A percentile compares a stretch with the other conserved stretches of the same genome.
Conservation (phyloP, 2,329 filamentous ascomycete species). For the Achaetomium macrosporum region DNA sequence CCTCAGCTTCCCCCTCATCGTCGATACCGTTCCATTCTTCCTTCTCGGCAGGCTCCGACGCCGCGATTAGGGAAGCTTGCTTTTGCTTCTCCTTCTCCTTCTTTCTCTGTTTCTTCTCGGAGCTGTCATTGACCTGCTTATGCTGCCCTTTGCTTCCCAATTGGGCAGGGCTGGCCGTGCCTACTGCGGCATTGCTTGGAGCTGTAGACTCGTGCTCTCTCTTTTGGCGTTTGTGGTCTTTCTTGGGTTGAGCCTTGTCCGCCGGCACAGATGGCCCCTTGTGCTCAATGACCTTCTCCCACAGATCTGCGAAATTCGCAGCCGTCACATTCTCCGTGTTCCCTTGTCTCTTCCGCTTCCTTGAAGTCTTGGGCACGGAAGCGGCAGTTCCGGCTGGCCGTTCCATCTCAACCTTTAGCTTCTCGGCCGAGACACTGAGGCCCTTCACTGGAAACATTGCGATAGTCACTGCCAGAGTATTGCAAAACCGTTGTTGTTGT, state of each 20-base stretch:
- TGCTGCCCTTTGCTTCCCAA: conserved; percentile 2
- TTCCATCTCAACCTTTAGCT: conserved; percentile 62
- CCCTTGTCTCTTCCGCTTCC: conserved; percentile 51
- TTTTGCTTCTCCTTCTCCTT: conserved; percentile 29
- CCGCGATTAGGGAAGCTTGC: neutral
- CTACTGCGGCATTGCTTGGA: neutral
- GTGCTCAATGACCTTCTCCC: conserved; percentile 70
- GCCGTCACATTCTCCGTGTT: conserved; percentile 49
- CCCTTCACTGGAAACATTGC: conserved; percentile 89
- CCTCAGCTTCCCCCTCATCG: conserved; percentile 17
- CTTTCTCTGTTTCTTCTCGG: conserved; percentile 27
- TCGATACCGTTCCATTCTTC: conserved; percentile 24
- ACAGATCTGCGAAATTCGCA: conserved; percentile 70
- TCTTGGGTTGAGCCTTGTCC: conserved; percentile 15
- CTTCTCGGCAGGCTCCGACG: conserved; percentile 1
- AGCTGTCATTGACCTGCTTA: conserved; percentile 13
- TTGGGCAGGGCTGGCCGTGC: neutral
- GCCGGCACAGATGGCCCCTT: conserved; percentile 18
- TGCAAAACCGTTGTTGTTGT: conserved; percentile 1
- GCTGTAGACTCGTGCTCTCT: conserved; percentile 8
- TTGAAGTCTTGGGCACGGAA: conserved; percentile 27
- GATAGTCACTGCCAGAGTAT: neutral
- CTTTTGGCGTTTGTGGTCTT: conserved; percentile 19
- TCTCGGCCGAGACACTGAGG: conserved; percentile 73
- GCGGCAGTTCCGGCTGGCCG: conserved; percentile 27